Evolutionary conservation across 768 basidiomycete genomes (phyloP).

Genomic region (Collybia nuda): DNA sequence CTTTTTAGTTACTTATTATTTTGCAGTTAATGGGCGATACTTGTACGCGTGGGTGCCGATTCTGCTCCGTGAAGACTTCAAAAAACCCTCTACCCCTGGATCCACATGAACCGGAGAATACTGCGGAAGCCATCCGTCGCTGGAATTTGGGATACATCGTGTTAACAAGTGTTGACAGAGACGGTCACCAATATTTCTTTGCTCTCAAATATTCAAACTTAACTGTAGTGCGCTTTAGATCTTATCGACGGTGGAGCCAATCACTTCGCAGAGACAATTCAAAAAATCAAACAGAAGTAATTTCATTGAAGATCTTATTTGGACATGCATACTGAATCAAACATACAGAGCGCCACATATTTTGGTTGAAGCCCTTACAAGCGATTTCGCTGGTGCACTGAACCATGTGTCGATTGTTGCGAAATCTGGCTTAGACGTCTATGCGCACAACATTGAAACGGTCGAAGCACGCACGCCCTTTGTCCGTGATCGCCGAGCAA

Average conservation of each 20-base stretch:
- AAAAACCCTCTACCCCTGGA: slow-evolving; percentile 86
- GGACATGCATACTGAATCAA: slow-evolving; percentile 1
- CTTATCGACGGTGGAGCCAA: slow-evolving; percentile 88
- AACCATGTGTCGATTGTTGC: slow-evolving; percentile 82
- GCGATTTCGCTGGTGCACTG: slow-evolving; percentile 85
- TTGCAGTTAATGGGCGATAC: slow-evolving; percentile 96
- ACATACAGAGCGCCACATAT: slow-evolving; percentile 82
- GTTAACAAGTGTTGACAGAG: slow-evolving; percentile 93
- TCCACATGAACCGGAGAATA: slow-evolving; percentile 96
- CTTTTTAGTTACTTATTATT: slow-evolving; percentile 7
- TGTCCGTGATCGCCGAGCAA: slow-evolving; percentile 93
- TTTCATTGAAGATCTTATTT: neutral
- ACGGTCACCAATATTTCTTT: slow-evolving; percentile 51
- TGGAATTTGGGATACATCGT: slow-evolving; percentile 99
- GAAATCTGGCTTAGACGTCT: slow-evolving; percentile 93
- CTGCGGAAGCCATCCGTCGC: slow-evolving; percentile 95
- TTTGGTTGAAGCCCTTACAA: slow-evolving; percentile 94
- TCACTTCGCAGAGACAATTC: slow-evolving; percentile 95
- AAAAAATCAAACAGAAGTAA: slow-evolving; percentile 91
- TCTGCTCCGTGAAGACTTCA: slow-evolving; percentile 97
- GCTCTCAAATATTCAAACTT: slow-evolving; percentile 1
- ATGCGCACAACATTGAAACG: slow-evolving; percentile 97
- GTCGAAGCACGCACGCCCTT: slow-evolving; percentile 92
- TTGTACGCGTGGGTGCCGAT: slow-evolving; percentile 96
- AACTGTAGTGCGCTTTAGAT: slow-evolving; percentile 46